A percentile compares a stretch with the other conserved stretches of the same genome.
Evolutionary conservation across 2,329 filamentous ascomycete genomes (phyloP).

Genomic region (Ilyonectria robusta): DNA sequence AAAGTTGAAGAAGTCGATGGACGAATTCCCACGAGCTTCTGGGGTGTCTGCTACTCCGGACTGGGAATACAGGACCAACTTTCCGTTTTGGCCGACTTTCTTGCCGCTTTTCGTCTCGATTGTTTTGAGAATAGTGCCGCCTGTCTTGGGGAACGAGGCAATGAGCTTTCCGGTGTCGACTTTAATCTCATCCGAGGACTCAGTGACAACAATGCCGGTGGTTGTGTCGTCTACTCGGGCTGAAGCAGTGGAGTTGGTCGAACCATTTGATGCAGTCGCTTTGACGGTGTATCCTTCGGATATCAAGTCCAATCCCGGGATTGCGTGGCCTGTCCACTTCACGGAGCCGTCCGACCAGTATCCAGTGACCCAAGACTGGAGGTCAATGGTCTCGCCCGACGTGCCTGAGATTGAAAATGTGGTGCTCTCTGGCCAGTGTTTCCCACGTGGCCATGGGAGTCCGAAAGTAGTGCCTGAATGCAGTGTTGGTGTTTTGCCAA

Average conservation of each 20-base stretch:
- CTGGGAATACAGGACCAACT: slow-evolving; percentile 68
- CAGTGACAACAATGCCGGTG: slow-evolving; percentile 31
- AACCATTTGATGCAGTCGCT: slow-evolving; percentile 26
- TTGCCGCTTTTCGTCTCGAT: slow-evolving; percentile 59
- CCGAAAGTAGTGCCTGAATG: slow-evolving; percentile 59
- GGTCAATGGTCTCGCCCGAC: slow-evolving; percentile 35
- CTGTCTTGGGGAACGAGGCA: slow-evolving; percentile 59
- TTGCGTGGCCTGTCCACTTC: slow-evolving; percentile 73
- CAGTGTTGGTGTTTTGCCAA: slow-evolving; percentile 55
- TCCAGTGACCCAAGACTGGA: slow-evolving; percentile 69
- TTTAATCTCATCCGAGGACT: slow-evolving; percentile 49
- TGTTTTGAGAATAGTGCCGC: slow-evolving; percentile 55
- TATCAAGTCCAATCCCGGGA: slow-evolving; percentile 58
- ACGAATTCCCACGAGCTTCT: slow-evolving; percentile 39
- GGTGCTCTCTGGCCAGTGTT: slow-evolving; percentile 54
- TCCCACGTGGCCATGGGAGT: slow-evolving; percentile 60
- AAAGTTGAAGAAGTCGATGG: slow-evolving; percentile 61
- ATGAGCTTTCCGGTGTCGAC: slow-evolving; percentile 62
- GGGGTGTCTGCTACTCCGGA: slow-evolving; percentile 57
- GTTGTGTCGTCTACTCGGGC: slow-evolving; percentile 9
- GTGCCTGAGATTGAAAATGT: slow-evolving; percentile 51
- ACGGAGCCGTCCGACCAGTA: slow-evolving; percentile 73
- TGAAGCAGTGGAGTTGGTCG: slow-evolving; percentile 33
- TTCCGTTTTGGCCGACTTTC: slow-evolving; percentile 61
- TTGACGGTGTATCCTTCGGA: slow-evolving; percentile 58